A percentile compares a stretch with the other conserved stretches of the same genome.
Conservation (phyloP, 768 basidiomycete species). For the Lentinula boryana region DNA sequence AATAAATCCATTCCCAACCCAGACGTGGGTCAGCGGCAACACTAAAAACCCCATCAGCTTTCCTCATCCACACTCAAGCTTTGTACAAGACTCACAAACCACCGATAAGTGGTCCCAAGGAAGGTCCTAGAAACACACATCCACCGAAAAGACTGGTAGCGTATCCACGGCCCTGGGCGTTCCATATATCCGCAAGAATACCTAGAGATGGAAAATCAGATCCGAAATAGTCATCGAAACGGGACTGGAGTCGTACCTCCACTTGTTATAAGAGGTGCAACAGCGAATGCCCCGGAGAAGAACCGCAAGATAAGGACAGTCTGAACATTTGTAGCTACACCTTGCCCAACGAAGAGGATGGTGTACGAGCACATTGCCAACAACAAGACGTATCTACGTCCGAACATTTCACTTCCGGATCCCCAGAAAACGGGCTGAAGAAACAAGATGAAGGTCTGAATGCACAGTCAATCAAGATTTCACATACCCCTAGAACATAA, state of each 20-base stretch:
- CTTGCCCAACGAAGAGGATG: constrained; percentile 53
- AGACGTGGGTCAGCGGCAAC: constrained; percentile 38
- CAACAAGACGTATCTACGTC: constrained; percentile 45
- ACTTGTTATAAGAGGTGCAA: constrained; percentile 50
- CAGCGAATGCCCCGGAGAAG: constrained; percentile 57
- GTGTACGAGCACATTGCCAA: constrained; percentile 48
- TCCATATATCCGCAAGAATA: constrained; percentile 56
- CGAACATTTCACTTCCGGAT: constrained; percentile 54
- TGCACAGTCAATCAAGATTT: neutral
- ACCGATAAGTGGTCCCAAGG: constrained; percentile 56
- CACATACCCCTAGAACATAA: constrained; percentile 40
- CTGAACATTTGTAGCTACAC: constrained; percentile 52
- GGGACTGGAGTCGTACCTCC: constrained; percentile 28
- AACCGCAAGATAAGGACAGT: constrained; percentile 57
- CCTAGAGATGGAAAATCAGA: constrained; percentile 18
- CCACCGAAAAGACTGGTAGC: constrained; percentile 56
- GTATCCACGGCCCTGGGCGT: constrained; percentile 42
- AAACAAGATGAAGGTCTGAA: neutral
- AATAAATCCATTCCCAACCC: constrained; percentile 65
- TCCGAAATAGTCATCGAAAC: neutral
- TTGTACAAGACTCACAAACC: constrained; percentile 39
- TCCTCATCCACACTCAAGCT: neutral
- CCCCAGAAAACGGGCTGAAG: constrained; percentile 50
- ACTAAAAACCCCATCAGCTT: neutral
- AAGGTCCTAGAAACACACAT: constrained; percentile 58